Evolutionary conservation across 1,284 basidiomycete species (phyloP), one percentile per base, ranked within the genome.

Genomic region (Cryptococcus wingfieldii): DNA sequence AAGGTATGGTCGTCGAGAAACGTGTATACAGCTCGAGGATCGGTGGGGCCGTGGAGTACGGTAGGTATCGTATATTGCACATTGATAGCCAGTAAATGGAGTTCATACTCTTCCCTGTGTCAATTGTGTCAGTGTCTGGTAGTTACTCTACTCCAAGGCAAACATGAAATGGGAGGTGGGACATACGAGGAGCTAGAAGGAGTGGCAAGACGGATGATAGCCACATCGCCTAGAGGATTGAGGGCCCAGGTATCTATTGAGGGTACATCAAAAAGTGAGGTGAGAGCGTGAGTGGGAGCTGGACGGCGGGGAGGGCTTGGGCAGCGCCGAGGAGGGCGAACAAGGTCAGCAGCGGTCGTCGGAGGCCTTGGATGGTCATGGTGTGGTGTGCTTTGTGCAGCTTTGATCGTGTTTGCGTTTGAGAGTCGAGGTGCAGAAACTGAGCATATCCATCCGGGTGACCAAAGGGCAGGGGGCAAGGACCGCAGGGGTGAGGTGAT

Each of bases 1-100:
- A 65, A 59, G 14, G 45, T 54, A 39, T 55, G 31, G 38, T 65
- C 61, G 18, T 54, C 42, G 5, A 65, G 14, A 28, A 62, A 65
- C 0, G 56, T 51, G 50, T 62, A 62, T n/a, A 60, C 10, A 10
- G 58, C 50, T 3, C 44, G n/a, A 5, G 46, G 43, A 38, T 31
- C 13, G 9, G 63, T 51, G 9, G 51, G 38, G 23, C 54, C 58
- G 39, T 58, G 43, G 3, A 27, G 18, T 2, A 53, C 51, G 4
- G 58, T 49, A 1, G 63, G 58, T 6, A 60, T 39, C 3, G 55
- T 56, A 46, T 51, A 65, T 23, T 65, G 63, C 4, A 61, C 61
- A 38, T 65, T 65, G 49, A 65, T 62, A 19, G 63, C 63, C 13
- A 65, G 56, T 2, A 62, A 50, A 27, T 62, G 55, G 8, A 65